Percentiles rank a stretch among this genome's conserved stretches.
These are phyloP conservation scores for Salvia hispanica DNA, from an alignment of 257 asterid species.

Conservation along the genomic window DNA sequence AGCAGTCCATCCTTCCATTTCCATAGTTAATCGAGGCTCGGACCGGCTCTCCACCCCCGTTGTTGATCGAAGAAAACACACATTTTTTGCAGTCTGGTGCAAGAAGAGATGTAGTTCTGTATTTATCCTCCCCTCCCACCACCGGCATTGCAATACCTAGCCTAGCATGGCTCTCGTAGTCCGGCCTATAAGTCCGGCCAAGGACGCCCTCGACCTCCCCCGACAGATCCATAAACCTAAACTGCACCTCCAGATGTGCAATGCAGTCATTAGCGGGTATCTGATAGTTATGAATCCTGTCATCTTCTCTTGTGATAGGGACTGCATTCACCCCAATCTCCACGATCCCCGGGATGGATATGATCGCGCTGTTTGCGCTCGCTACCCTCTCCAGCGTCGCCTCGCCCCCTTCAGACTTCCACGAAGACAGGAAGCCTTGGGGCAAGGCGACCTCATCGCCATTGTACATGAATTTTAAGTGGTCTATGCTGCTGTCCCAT, in stretches of 20 bases:
- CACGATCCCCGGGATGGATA: constrained; percentile 36
- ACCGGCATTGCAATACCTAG: constrained; percentile 58
- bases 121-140: constrained; percentile 66
- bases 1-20: constrained; percentile 17
- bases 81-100: constrained; percentile 45
- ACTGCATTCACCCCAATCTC: constrained; percentile 56
- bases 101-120: constrained; percentile 48
- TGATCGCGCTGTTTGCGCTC: constrained; percentile 37
- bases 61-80: constrained; percentile 23
- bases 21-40: neutral
- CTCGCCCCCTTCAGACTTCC: constrained; percentile 37
- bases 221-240: constrained; percentile 48
- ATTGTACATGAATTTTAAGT: constrained; percentile 44
- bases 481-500: constrained; percentile 54
- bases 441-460: constrained; percentile 38
- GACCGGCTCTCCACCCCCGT: neutral
- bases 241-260: constrained; percentile 67
- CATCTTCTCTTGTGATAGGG: constrained; percentile 61
- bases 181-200: constrained; percentile 60
- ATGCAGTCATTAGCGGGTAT: constrained; percentile 59
- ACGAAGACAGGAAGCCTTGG: constrained; percentile 26
- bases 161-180: constrained; percentile 47
- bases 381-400: constrained; percentile 45
- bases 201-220: constrained; percentile 60
- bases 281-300: constrained; percentile 54